These are phyloP conservation scores for Carpinus viminea DNA, from an alignment of 306 rosid species.

Conservation along the genomic window DNA sequence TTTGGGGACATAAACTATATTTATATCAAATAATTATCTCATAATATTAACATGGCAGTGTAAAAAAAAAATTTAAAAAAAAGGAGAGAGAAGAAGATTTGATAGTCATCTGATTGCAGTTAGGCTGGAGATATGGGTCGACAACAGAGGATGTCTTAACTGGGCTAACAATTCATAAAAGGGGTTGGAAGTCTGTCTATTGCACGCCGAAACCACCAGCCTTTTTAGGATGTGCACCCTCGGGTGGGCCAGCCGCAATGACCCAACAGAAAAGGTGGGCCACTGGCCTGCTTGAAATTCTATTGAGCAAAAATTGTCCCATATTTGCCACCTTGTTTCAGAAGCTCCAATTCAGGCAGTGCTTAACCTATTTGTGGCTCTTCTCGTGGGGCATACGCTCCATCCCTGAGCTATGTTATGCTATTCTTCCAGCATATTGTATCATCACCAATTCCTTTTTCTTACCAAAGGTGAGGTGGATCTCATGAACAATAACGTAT, in stretches of 20 bases:
- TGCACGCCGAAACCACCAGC: slow-evolving; percentile 43
- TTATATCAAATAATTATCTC: too few relatives aligned
- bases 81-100: too few relatives aligned
- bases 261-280: slow-evolving; percentile 71
- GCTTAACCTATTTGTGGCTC: slow-evolving; percentile 47
- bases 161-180: slow-evolving; percentile 53
- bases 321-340: slow-evolving; percentile 34
- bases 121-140: slow-evolving; percentile 57
- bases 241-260: slow-evolving; percentile 43
- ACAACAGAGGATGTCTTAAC: slow-evolving; percentile 47
- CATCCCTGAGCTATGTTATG: slow-evolving; percentile 46
- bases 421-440: slow-evolving; percentile 48
- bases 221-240: slow-evolving; percentile 62
- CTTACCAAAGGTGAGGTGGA: slow-evolving; percentile 58
- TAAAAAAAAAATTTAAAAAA: too few relatives aligned
- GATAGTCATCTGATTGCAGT: slow-evolving; percentile 1
- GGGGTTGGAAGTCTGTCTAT: slow-evolving; percentile 62
- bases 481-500: background rate
- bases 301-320: slow-evolving; percentile 47
- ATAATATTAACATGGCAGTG: too few relatives aligned
- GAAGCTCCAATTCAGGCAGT: slow-evolving; percentile 49
- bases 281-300: slow-evolving; percentile 53
- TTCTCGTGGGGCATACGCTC: slow-evolving; percentile 31
- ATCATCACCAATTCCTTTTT: slow-evolving; percentile 55
- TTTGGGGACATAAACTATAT: too few relatives aligned